Conservation (phyloP, 306 rosid genomes). For the Quercus glauca region DNA sequence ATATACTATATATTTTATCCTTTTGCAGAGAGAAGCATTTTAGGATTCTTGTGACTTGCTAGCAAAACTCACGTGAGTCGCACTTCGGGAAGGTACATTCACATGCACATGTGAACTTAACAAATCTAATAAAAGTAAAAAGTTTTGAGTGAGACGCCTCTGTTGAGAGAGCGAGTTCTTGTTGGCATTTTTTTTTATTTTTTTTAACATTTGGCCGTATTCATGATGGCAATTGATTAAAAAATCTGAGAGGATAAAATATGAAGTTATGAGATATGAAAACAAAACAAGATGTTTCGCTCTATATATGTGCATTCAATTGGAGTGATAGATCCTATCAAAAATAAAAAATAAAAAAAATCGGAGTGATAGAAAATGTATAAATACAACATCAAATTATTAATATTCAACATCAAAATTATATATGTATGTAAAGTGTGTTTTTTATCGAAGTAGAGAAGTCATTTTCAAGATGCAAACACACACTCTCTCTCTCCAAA, state of each 20-base stretch:
- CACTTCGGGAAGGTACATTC: constrained; percentile 95
- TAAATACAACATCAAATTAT: neutral
- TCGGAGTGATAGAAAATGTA: too few species aligned
- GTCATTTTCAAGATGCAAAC: constrained; percentile 17
- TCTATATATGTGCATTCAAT: neutral
- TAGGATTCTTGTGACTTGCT: constrained; percentile 63
- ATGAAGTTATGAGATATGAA: neutral
- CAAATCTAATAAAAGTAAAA: constrained; percentile 55
- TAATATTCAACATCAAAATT: neutral
- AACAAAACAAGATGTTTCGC: neutral
- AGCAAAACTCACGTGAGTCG: constrained; percentile 86
- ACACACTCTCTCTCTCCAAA: neutral
- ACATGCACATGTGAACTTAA: constrained; percentile 70
- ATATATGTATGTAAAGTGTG: neutral
- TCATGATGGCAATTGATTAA: constrained; percentile 40
- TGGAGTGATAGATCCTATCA: too few species aligned
- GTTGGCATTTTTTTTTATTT: neutral
- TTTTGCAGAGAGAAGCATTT: neutral
- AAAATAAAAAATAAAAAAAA: too few species aligned
- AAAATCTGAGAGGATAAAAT: constrained; percentile 40
- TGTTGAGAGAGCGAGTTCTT: constrained; percentile 21
- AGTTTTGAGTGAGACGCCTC: constrained; percentile 55
- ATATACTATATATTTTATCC: constrained; percentile 2
- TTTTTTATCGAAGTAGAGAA: neutral
- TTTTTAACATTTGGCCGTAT: neutral